Evolutionary conservation across 2,329 filamentous ascomycete genomes (phyloP), one percentile per base, ranked within the genome.

Genomic region (Chaetomium globosum): DNA sequence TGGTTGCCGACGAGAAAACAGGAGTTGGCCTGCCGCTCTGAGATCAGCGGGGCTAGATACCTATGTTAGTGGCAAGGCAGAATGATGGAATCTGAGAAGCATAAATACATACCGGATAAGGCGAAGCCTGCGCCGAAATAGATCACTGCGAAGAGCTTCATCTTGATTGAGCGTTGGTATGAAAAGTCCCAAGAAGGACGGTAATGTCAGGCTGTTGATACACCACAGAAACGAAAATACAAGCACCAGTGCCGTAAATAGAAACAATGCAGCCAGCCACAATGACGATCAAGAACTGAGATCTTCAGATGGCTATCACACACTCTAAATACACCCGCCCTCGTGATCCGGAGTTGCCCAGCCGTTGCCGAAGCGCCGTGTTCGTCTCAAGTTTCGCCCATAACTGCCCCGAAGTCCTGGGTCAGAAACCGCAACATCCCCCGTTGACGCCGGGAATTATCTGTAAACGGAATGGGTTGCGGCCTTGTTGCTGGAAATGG

Each of bases 1-100:
- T 75, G 74, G 59, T 74, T 77, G 68, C 85, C 85, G 66, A 86
- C 73, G 16, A 87, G 66, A 77, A 86, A 87, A 78, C 85, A 87
- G 48, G 82, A 76, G 26, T 76, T 55, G 23, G 63, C 52, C 55
- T 71, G 70, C 3, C 69, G 64, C 13, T 68, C 61, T 16, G 60
- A 54, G 33, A 65, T 3, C 28, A 69, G 48, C 33, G 66, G 68
- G 5, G 68, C 67, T 69, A 53, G 19, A 12, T 1, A n/a, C n/a
- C n/a, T 21, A 30, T 21, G 52, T 49, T 49, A 52, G 49, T 52
- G 26, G 8, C 4, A 16, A 3, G 23, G 36, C 4, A 19, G 51
- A 28, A 21, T 7, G 2, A 13, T 39, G 23, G 10, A 26, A n/a
- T 1, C 23, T 36, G 28, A 30, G 26, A 26, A 26, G 26, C 4